phyloP scores from a whole-genome alignment of 225 moss, liverwort and hornwort species.

The Lunularia cruciata region DNA sequence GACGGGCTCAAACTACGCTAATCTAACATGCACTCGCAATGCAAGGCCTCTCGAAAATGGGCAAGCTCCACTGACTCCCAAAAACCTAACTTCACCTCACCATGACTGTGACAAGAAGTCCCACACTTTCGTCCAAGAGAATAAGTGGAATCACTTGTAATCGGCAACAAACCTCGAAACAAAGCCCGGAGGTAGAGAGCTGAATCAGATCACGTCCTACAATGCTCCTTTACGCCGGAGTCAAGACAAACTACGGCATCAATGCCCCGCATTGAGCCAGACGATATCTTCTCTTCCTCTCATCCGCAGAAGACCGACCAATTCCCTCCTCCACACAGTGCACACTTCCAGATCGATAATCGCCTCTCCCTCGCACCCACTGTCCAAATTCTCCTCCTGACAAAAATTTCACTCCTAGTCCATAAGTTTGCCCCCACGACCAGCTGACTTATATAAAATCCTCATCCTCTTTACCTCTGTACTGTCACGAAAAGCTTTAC shows the following conservation, averaged over 20 bases:
- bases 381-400: neutral
- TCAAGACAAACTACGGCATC: neutral
- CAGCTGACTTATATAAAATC: neutral
- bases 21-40: slow-evolving; percentile 12
- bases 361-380: neutral
- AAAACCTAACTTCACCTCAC: slow-evolving; percentile 11
- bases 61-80: neutral
- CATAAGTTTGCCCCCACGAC: neutral
- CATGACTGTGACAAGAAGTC: neutral
- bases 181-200: neutral
- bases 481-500: neutral
- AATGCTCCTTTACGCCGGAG: slow-evolving; percentile 1
- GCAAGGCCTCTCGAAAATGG: slow-evolving; percentile 5
- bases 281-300: slow-evolving; percentile 18
- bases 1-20: neutral
- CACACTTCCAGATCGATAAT: neutral
- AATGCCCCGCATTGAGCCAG: neutral
- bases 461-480: neutral
- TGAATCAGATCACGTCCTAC: slow-evolving; percentile 16
- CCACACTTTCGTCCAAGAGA: slow-evolving; percentile 14
- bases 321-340: neutral
- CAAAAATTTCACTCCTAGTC: neutral
- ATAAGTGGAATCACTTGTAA: slow-evolving; percentile 22
- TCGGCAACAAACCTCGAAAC: slow-evolving; percentile 28
- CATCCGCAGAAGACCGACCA: slow-evolving; percentile 1